phyloP scores from a whole-genome alignment of 202 grass and related monocot genomes.

The Dendrocalamus latiflorus region DNA sequence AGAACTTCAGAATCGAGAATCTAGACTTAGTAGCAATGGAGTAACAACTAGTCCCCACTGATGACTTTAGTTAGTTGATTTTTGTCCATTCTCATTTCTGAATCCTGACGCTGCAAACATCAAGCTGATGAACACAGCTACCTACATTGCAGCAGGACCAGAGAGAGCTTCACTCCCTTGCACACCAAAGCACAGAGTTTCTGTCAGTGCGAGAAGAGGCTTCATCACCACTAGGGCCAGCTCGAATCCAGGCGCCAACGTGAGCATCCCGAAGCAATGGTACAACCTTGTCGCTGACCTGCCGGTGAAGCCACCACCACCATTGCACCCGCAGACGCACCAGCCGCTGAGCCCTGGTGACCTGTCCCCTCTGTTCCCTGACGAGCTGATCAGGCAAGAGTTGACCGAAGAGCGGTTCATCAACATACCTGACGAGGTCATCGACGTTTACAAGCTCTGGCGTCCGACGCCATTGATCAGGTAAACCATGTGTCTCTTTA shows the following conservation, averaged over 20 bases:
- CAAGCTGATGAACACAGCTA: not conserved
- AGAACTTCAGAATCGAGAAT: not conserved
- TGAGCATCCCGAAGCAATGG: slow-evolving; percentile 93
- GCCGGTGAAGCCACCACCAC: slow-evolving; percentile 78
- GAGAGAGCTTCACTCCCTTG: not conserved
- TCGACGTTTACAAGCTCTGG: slow-evolving; percentile 78
- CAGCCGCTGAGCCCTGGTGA: slow-evolving; percentile 61
- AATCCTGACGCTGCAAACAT: not conserved
- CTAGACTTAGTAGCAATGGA: not conserved
- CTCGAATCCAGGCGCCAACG: slow-evolving; percentile 7
- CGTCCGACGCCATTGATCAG: slow-evolving; percentile 86
- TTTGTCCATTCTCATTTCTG: not conserved
- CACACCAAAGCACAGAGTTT: not conserved
- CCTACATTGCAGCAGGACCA: not conserved
- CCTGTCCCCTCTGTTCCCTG: slow-evolving; percentile 80
- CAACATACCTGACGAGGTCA: slow-evolving; percentile 78
- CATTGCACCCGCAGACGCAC: slow-evolving; percentile 75
- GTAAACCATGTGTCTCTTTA: not conserved
- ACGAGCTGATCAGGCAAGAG: slow-evolving; percentile 91
- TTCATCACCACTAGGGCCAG: slow-evolving; percentile 33
- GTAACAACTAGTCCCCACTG: not conserved
- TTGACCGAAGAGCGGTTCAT: slow-evolving; percentile 68
- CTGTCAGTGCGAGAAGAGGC: not conserved
- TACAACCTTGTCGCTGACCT: slow-evolving; percentile 95
- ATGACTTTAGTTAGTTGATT: not conserved